A percentile compares a stretch with the other conserved stretches of the same genome.
Conservation (phyloP, 768 basidiomycete genomes). For the Calvatia gigantea region DNA sequence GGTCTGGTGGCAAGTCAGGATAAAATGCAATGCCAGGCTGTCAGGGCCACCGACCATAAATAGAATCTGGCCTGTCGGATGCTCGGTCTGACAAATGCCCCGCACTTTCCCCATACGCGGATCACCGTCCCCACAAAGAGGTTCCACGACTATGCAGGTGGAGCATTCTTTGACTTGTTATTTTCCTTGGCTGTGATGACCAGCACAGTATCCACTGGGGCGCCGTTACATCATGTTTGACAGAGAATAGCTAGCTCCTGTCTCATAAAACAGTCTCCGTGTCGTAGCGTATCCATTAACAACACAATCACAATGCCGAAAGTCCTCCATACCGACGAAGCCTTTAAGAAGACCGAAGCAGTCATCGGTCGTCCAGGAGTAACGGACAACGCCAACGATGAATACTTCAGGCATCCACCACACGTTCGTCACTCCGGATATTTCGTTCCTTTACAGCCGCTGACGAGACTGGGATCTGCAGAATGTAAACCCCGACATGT, state of each 20-base stretch:
- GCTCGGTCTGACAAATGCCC: conserved; percentile 25
- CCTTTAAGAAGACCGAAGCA: conserved; percentile 21
- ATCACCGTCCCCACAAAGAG: background rate
- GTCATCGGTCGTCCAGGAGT: conserved; percentile 17
- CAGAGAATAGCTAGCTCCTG: background rate
- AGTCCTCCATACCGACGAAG: conserved; percentile 17
- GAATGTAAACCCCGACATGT: background rate
- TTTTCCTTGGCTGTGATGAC: background rate
- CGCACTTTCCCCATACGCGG: conserved; percentile 23
- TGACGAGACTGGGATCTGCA: background rate
- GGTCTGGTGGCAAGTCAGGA: conserved; percentile 9
- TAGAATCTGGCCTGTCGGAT: conserved; percentile 12
- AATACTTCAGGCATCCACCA: conserved; percentile 20
- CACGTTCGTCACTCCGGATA: conserved; percentile 13
- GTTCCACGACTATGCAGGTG: background rate
- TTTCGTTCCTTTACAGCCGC: background rate
- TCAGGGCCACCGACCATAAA: conserved; percentile 12
- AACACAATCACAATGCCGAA: conserved; percentile 18
- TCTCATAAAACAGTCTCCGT: conserved; percentile 3
- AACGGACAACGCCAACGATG: conserved; percentile 22
- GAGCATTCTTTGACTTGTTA: background rate
- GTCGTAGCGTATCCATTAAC: too few species aligned
- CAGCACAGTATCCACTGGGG: background rate
- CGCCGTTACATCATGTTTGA: conserved; percentile 2
- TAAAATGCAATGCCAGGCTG: conserved; percentile 8